These are phyloP conservation scores for Dactylorhiza incarnata DNA, from an alignment of 106 monocot species.

Conservation along the genomic window DNA sequence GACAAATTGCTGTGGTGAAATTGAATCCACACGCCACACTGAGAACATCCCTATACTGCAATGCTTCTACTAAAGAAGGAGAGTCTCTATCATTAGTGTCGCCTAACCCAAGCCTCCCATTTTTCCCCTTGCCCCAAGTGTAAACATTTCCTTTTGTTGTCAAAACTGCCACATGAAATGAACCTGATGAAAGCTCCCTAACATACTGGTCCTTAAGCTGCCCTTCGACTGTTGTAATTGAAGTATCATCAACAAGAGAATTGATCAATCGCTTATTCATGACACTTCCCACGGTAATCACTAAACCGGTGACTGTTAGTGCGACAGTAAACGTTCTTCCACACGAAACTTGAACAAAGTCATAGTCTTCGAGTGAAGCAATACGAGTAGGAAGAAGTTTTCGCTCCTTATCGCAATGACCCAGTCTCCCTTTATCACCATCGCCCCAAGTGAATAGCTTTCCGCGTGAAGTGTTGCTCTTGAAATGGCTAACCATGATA, in stretches of 20 bases:
- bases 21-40: conserved; percentile 50
- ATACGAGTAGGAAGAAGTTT: conserved; percentile 52
- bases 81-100: conserved; percentile 40
- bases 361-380: conserved; percentile 37
- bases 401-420: conserved; percentile 35
- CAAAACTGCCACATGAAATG: conserved; percentile 58
- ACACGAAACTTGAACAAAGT: conserved; percentile 52
- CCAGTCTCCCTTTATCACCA: conserved; percentile 39
- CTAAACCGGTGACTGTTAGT: conserved; percentile 36
- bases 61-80: conserved; percentile 51
- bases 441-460: conserved; percentile 69
- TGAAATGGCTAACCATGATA: conserved; percentile 21
- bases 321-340: conserved; percentile 40
- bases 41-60: conserved; percentile 44
- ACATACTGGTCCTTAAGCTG: conserved; percentile 52
- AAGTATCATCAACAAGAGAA: conserved; percentile 25
- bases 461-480: conserved; percentile 29
- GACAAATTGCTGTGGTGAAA: conserved; percentile 62
- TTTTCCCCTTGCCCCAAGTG: conserved; percentile 68
- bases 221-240: conserved; percentile 42
- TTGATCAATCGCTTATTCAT: conserved; percentile 38
- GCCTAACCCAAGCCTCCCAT: conserved; percentile 66
- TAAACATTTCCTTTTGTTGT: conserved; percentile 50
- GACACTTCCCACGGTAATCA: conserved; percentile 43
- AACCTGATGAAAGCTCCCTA: conserved; percentile 52